Conservation (phyloP, 2,329 filamentous ascomycete genomes). For the Talaromyces sp. region DNA sequence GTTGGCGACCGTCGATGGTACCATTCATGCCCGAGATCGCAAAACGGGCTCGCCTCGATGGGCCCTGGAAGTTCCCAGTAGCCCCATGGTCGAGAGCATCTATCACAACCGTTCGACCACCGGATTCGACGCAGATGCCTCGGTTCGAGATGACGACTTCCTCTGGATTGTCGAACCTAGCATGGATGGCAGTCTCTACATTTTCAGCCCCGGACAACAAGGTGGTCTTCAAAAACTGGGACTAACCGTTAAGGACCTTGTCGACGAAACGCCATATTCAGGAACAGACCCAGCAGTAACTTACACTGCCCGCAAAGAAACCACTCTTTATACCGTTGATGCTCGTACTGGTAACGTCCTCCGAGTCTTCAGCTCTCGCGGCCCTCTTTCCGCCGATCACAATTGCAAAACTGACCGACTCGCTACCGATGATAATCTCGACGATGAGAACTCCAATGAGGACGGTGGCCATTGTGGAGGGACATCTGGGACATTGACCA, state of each 20-base stretch:
- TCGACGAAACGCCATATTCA: slow-evolving; percentile 78
- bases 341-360: slow-evolving; percentile 78
- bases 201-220: slow-evolving; percentile 68
- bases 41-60: slow-evolving; percentile 80
- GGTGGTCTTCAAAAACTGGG: slow-evolving; percentile 48
- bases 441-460: slow-evolving; percentile 35
- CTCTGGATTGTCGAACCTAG: slow-evolving; percentile 94
- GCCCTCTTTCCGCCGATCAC: slow-evolving; percentile 65
- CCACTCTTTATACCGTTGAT: slow-evolving; percentile 82
- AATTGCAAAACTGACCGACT: slow-evolving; percentile 61
- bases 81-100: slow-evolving; percentile 85
- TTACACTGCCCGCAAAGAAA: slow-evolving; percentile 90
- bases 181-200: slow-evolving; percentile 79
- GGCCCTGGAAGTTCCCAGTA: slow-evolving; percentile 73
- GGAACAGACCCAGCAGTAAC: slow-evolving; percentile 73
- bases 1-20: slow-evolving; percentile 98
- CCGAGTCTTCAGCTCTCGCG: slow-evolving; percentile 77
- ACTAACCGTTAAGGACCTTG: slow-evolving; percentile 67
- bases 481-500: slow-evolving; percentile 72
- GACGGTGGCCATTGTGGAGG: slow-evolving; percentile 62
- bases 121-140: slow-evolving; percentile 48
- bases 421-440: slow-evolving; percentile 56
- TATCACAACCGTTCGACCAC: slow-evolving; percentile 67
- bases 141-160: slow-evolving; percentile 68
- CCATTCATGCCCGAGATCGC: slow-evolving; percentile 85